Conservation (phyloP, 768 basidiomycete genomes). For the Trametes cingulata region DNA sequence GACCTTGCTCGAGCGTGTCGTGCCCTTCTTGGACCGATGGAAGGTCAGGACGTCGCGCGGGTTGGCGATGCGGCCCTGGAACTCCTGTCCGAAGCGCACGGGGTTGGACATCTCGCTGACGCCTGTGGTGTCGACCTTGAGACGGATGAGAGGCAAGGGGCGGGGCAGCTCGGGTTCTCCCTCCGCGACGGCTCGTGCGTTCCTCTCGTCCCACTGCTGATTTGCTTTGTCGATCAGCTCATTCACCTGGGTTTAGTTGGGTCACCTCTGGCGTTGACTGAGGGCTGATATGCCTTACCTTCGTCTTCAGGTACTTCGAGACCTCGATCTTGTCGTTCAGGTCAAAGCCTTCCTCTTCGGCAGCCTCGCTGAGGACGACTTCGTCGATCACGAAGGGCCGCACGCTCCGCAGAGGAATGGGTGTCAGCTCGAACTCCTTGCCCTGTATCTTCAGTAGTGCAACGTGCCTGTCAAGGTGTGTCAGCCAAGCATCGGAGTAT, state of each 20-base stretch:
- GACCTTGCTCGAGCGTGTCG: slow-evolving; percentile 55
- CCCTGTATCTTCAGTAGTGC: slow-evolving; percentile 86
- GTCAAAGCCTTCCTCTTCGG: slow-evolving; percentile 76
- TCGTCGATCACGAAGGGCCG: slow-evolving; percentile 93
- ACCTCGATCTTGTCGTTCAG: slow-evolving; percentile 82
- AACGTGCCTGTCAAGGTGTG: slow-evolving; percentile 65
- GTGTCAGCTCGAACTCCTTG: slow-evolving; percentile 83
- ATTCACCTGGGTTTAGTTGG: slow-evolving; percentile 59
- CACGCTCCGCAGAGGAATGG: slow-evolving; percentile 87
- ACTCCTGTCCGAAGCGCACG: slow-evolving; percentile 95
- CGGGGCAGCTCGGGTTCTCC: slow-evolving; percentile 61
- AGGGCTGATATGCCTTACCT: slow-evolving; percentile 48
- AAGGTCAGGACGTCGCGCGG: slow-evolving; percentile 92
- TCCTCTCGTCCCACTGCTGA: slow-evolving; percentile 74
- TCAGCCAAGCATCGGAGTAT: slow-evolving; percentile 3
- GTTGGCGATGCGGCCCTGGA: slow-evolving; percentile 88
- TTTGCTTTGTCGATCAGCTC: slow-evolving; percentile 79
- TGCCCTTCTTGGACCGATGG: slow-evolving; percentile 74
- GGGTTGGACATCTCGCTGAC: slow-evolving; percentile 93
- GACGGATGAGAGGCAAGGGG: slow-evolving; percentile 85
- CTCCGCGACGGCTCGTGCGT: slow-evolving; percentile 56
- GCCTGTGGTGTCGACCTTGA: slow-evolving; percentile 92
- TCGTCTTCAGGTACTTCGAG: slow-evolving; percentile 72
- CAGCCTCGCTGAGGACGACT: slow-evolving; percentile 69
- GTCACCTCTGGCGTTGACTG: not conserved